Evolutionary conservation across 306 rosid species (phyloP).

Genomic region (Cicer pinnatifidum): DNA sequence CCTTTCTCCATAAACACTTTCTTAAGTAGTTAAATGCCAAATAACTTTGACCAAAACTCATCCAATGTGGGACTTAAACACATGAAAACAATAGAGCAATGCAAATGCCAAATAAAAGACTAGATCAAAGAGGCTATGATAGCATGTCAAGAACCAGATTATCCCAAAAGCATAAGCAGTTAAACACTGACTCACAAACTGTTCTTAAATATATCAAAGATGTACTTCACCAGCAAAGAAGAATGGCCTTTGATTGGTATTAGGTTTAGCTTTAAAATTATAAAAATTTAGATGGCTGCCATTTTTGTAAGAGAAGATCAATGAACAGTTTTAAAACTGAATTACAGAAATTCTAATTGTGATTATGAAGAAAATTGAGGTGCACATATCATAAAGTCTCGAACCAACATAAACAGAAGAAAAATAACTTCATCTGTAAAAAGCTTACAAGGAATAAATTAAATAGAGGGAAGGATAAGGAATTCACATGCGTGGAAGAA

Average conservation of each 20-base stretch:
- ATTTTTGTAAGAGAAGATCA: conserved; percentile 15
- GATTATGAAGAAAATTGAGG: conserved; percentile 36
- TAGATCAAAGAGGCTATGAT: conserved; percentile 12
- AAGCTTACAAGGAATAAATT: conserved; percentile 8
- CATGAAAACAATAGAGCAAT: conserved; percentile 2
- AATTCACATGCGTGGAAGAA: conserved; percentile 97
- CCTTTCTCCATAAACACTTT: neutral
- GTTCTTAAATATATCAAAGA: conserved; percentile 16
- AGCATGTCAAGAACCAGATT: conserved; percentile 33
- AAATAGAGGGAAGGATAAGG: conserved; percentile 41
- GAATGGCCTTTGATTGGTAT: conserved; percentile 30
- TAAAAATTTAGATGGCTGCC: conserved; percentile 16
- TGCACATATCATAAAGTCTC: conserved; percentile 37
- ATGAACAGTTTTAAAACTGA: conserved; percentile 28
- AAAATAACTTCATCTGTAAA: conserved; percentile 12
- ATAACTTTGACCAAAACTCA: neutral
- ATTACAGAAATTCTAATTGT: conserved; percentile 21
- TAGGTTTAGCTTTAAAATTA: conserved; percentile 34
- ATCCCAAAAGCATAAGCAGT: conserved; percentile 28
- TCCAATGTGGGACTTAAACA: neutral
- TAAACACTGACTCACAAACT: neutral
- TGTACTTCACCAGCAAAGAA: conserved; percentile 5
- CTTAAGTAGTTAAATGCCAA: no score
- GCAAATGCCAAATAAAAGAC: conserved; percentile 5
- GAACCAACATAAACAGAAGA: conserved; percentile 37